Percentiles rank a stretch among this genome's conserved stretches.
Evolutionary conservation across 495 filamentous ascomycete species (phyloP).

Genomic region (Trichocladium uniseriatum): DNA sequence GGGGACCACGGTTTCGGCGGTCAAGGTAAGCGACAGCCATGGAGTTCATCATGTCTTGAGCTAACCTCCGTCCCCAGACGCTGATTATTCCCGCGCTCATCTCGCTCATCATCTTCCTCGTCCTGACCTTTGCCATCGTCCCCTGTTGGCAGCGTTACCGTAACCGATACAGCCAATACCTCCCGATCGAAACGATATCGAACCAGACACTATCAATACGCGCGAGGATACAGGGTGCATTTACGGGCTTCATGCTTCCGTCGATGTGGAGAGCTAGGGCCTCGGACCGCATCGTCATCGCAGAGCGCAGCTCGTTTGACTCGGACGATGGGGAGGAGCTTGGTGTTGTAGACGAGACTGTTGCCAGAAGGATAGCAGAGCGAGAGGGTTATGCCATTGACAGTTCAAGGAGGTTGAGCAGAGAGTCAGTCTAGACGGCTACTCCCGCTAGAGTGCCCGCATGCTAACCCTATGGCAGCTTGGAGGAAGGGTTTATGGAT

Average conservation of each 20-base stretch:
- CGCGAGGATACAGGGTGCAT: constrained; percentile 46
- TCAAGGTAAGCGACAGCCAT: constrained; percentile 33
- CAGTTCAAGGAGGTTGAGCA: constrained; percentile 54
- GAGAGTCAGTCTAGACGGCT: constrained; percentile 45
- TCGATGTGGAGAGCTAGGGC: constrained; percentile 43
- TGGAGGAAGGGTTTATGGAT: constrained; percentile 33
- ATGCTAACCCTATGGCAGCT: constrained; percentile 21
- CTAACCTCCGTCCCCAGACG: constrained; percentile 42
- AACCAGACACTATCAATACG: constrained; percentile 53
- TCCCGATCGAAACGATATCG: constrained; percentile 56
- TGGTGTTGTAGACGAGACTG: constrained; percentile 50
- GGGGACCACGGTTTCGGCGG: constrained; percentile 32
- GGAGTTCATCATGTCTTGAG: not conserved
- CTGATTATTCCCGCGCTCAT: constrained; percentile 69
- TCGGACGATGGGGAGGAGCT: constrained; percentile 54
- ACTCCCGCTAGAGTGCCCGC: not conserved
- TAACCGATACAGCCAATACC: constrained; percentile 61
- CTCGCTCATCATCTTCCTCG: constrained; percentile 64
- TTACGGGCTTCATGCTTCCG: constrained; percentile 48
- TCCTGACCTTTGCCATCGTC: constrained; percentile 58
- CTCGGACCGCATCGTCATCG: constrained; percentile 27
- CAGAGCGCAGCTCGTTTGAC: constrained; percentile 34
- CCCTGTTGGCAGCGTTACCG: constrained; percentile 71
- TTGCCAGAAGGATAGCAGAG: constrained; percentile 53
- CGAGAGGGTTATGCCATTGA: constrained; percentile 42